Percentiles rank a stretch among this genome's conserved stretches.
Evolutionary conservation across 169 alveolate genomes (phyloP).

Genomic region (Plasmodium vinckei): DNA sequence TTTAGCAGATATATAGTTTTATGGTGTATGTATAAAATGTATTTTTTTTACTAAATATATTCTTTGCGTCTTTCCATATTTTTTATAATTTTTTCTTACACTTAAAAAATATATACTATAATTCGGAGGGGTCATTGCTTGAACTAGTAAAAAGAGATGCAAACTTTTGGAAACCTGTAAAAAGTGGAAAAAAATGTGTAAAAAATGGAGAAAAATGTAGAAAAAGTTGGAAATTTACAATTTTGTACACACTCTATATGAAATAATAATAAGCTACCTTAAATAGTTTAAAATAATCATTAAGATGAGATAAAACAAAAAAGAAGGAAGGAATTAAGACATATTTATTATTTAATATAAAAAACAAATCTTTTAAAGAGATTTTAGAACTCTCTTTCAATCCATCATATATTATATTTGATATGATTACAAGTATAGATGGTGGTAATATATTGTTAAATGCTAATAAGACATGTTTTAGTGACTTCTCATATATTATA

Average conservation of each 20-base stretch:
- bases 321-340: conserved; percentile 19
- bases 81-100: conserved; percentile 23
- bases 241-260: background rate
- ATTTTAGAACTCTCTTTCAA: background rate
- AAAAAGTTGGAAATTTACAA: background rate
- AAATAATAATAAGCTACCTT: too few relatives aligned
- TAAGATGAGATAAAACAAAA: conserved; percentile 7
- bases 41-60: background rate
- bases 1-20: background rate
- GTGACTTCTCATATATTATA: conserved; percentile 12
- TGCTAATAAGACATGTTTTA: background rate
- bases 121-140: conserved; percentile 73
- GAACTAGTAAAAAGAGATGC: conserved; percentile 31
- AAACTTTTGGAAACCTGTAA: conserved; percentile 25
- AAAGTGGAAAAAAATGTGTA: conserved; percentile 15
- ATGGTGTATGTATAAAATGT: background rate
- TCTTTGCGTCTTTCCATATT: background rate
- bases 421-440: conserved; percentile 27
- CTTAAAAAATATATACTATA: conserved; percentile 33
- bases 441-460: conserved; percentile 42
- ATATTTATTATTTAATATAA: conserved; percentile 21
- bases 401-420: conserved; percentile 50
- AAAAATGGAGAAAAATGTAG: conserved; percentile 14
- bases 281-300: background rate
- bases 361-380: conserved; percentile 21